A percentile compares a stretch with the other conserved stretches of the same genome.
phyloP scores from a whole-genome alignment of 352 stramenopile species.

The Peronospora destructor region DNA sequence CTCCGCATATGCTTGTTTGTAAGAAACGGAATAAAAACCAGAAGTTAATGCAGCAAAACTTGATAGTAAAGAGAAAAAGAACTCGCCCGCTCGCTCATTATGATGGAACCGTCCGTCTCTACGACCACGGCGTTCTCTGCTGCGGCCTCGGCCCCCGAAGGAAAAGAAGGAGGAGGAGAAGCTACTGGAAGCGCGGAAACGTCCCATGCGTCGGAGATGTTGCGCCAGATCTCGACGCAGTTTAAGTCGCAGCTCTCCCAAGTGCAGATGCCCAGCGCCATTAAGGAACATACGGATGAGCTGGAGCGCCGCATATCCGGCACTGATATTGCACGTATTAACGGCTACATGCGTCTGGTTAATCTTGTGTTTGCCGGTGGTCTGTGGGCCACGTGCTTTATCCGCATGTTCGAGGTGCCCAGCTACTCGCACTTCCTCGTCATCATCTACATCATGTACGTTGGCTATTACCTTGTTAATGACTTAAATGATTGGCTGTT shows the following conservation, averaged over 20 bases:
- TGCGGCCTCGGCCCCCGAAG: not conserved
- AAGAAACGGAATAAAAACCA: too few relatives aligned
- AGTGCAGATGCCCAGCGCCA: conserved; percentile 51
- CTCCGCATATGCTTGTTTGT: too few relatives aligned
- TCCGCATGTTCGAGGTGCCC: conserved; percentile 65
- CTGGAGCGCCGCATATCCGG: conserved; percentile 58
- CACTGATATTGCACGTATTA: conserved; percentile 81
- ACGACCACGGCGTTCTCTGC: conserved; percentile 14
- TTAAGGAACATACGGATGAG: conserved; percentile 69
- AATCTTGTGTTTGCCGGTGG: conserved; percentile 61
- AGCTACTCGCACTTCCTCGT: conserved; percentile 84
- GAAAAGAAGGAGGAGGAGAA: not conserved
- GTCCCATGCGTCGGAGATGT: conserved; percentile 9
- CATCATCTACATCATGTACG: conserved; percentile 79
- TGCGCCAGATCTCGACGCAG: conserved; percentile 29
- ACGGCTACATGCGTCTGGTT: conserved; percentile 79
- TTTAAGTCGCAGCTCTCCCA: conserved; percentile 37
- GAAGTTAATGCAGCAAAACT: not conserved
- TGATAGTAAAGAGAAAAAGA: conserved; percentile 16
- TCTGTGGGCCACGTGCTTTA: conserved; percentile 65
- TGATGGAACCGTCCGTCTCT: conserved; percentile 30
- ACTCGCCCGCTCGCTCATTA: conserved; percentile 10
- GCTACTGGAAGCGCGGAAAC: not conserved
- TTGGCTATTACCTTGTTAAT: not conserved
- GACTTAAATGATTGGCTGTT: not conserved